Base-by-base conservation (phyloP, 768 basidiomycete species). In the Erythrobasidium yunnanense region DNA sequence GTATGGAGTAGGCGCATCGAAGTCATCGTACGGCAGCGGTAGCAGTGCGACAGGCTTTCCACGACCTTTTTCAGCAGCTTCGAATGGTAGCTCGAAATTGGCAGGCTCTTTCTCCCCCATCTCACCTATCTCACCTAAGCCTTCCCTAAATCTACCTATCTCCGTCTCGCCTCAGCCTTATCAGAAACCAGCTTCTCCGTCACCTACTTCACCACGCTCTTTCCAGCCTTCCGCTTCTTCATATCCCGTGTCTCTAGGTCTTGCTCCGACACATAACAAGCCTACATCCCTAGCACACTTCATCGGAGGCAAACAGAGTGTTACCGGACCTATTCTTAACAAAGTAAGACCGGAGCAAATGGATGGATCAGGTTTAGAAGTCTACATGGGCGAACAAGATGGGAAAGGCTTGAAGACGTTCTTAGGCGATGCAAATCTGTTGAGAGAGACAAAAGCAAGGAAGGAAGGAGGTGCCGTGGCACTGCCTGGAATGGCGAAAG, bases 211-310 rank as follows among this genome's bases (percentile, higher is more conserved):
- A n/a, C n/a, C n/a, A 17, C 29, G 60, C 46, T n/a, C 46, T 3
- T 51, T 63, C 30, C 60, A 51, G 18, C 49, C 60, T 4, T 25
- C 47, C 5, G 35, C 29, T n/a, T 50, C 22, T 20, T 63, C 60
- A 3, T 63, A 34, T 15, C 60, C 60, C 32, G 60, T 63, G 29
- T 63, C 60, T n/a, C 46, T 63, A 18, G 60, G 60, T 20, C 15
- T 63, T 17, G 60, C 60, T 23, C 60, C 60, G 29, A 63, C 60
- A 11, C 60, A 63, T 63, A 11, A 29, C 2, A 27, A 30, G 27
- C 60, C 60, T 3, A 33, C 49, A n/a, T 50, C 47, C 22, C 57
- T 68, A 11, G 67, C 67, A 2, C 67, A 68, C 45, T 68, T 68
- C 51, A 62, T 68, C 1, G 67, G 67, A 1, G 67, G 49, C 4